A percentile compares a stretch with the other conserved stretches of the same genome.
Conservation (phyloP, 805 yeast species). For the Pichia phayaonensis region DNA sequence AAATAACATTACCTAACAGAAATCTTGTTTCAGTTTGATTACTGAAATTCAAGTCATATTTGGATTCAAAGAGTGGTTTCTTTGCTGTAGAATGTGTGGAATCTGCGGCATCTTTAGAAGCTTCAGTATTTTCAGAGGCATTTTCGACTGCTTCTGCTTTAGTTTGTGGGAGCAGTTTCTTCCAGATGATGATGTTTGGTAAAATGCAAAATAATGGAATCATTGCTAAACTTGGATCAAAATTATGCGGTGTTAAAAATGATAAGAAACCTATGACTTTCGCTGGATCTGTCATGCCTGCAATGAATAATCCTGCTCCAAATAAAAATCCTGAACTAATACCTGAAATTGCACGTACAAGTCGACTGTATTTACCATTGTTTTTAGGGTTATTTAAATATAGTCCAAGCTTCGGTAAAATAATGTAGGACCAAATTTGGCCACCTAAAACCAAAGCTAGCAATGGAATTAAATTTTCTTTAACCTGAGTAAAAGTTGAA, state of each 20-base stretch:
- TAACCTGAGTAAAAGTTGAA: slow-evolving; percentile 11
- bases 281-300: slow-evolving; percentile 39
- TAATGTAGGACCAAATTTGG: slow-evolving; percentile 16
- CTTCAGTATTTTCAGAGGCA: not conserved
- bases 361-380: not conserved
- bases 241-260: slow-evolving; percentile 27
- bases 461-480: slow-evolving; percentile 11
- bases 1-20: slow-evolving; percentile 35
- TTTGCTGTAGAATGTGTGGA: not conserved
- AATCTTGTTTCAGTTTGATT: slow-evolving; percentile 25
- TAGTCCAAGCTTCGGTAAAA: slow-evolving; percentile 23
- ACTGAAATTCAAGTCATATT: slow-evolving; percentile 22
- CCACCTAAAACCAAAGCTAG: slow-evolving; percentile 9
- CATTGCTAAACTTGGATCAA: slow-evolving; percentile 41
- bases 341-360: slow-evolving; percentile 14
- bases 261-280: slow-evolving; percentile 42
- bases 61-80: slow-evolving; percentile 16
- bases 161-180: slow-evolving; percentile 14
- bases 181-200: slow-evolving; percentile 38
- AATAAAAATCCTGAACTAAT: slow-evolving; percentile 28
- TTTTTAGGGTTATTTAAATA: not conserved
- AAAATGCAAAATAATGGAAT: slow-evolving; percentile 36
- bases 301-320: slow-evolving; percentile 38
- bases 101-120: not conserved
- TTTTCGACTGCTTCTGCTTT: not conserved